Evolutionary conservation across 2,329 filamentous ascomycete species (phyloP), one percentile per base, ranked within the genome.

Genomic region (Verticillium dahliae): DNA sequence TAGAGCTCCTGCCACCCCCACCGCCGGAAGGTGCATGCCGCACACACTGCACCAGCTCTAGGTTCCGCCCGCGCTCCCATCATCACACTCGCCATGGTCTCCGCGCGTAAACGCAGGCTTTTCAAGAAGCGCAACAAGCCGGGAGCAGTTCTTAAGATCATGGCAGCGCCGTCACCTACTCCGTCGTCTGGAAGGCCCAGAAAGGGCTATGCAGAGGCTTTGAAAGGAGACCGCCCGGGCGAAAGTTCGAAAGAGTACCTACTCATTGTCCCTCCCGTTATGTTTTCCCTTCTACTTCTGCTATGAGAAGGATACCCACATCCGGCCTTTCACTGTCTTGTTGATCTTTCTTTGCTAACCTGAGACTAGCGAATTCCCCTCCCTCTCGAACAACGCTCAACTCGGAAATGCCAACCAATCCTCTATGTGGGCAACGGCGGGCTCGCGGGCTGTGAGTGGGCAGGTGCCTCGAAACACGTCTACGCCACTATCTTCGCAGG

Each of bases 361-460:
- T 50, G 45, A n/a, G n/a, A 59, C 57, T 63, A 89, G 86, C 63
- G 86, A 89, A 69, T 89, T 89, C 60, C 86, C 86, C 9, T 87
- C 85, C 27, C 73, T 89, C 67, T 87, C 85, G 59, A 86, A 85
- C 68, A 86, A 83, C 65, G 77, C 83, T 55, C 83, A 85, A 68
- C 72, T 85, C 54, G 74, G 80, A 34, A 81, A 73, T 62, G 72
- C 78, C 6, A 80, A 71, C 56, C 80, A 80, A 64, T 74, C 79
- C 14, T 82, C 82, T 5, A 77, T 86, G 73, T 87, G 84, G 84
- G 80, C 82, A 52, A 75, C 77, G 33, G 76, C 76, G 64, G 79
- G 78, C 6, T 75, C 80, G 18, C 76, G 84, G 64, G 81, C 75
- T 62, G 72, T 84, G 61, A 76, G 75, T 55, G 81, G 76, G 1